Base-by-base conservation (phyloP, 768 basidiomycete genomes). In the Auricularia cornea region DNA sequence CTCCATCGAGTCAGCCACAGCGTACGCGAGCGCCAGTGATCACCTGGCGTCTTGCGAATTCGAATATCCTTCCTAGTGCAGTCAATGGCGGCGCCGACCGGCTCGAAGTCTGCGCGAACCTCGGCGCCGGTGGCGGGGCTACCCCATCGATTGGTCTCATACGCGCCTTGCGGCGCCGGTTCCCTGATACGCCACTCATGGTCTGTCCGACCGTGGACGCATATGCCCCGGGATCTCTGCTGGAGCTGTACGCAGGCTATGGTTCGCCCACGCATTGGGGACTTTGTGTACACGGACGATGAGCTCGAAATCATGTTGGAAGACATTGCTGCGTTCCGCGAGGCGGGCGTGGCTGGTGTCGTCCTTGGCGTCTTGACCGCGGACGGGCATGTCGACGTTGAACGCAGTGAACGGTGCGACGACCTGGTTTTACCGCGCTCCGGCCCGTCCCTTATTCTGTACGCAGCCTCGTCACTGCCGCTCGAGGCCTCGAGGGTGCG, bases 131-230 rank as follows among this genome's bases (percentile, higher is more conserved):
- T 28, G 92, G 92, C 26, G 92, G 92, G 10, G 89, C 85, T 20
- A 94, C 92, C 0, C 92, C 92, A 3, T 88, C 84, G 64, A 66
- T 89, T n/a, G 92, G 92, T 0, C 79, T 93, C 35, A 75, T 91
- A 40, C 84, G 75, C 67, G 73, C 79, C 3, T 81, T 93, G 51
- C 79, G 80, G 63, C 76, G 75, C 32, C 78, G 74, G 3, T 75
- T 81, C 18, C 78, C 80, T 3, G 74, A 79, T 48, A 68, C 83
- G 8, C 84, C 87, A 0, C 78, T 90, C 63, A 91, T 94, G 89
- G 92, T 86, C 59, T 3, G 70, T 65, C 74, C 59, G 29, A 44
- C 20, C 64, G 8, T 6, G 8, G n/a, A 23, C 29, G 14, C 59
- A 35, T 18, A 20, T 20, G 35, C 10, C 11, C 35, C 28, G 40